Base-by-base conservation (phyloP, 257 asterid species). In the Asclepias syriaca region DNA sequence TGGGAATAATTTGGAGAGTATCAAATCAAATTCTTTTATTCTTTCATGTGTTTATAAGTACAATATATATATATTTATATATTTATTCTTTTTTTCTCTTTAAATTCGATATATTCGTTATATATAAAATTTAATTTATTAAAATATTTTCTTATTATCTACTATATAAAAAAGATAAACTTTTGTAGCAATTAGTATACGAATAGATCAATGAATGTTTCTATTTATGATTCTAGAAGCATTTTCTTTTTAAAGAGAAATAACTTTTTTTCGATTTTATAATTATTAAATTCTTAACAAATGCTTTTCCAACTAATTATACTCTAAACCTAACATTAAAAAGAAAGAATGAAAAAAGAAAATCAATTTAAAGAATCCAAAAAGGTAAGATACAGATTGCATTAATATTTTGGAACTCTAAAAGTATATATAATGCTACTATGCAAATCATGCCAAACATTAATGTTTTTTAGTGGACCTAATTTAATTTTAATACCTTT, bases 371-470 rank as follows among this genome's bases (percentile, higher is more conserved):
- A 68, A 69, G 78, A 77, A 76, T 72, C 76, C 66, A 80, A 69
- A 72, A 80, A 80, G 63, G 10, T 22, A 29, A 29, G 57, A 29
- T 21, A 60, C 34, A 12, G 53, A 58, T 19, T 5, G 66, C 21
- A 67, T 34, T 53, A 14, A 45, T 71, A 13, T 45, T 56, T 46
- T 49, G 9, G 53, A 54, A 51, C 7, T n/a, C 12, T 46, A 10
- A 40, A 72, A 66, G 53, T 65, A 72, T 43, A 43, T 43, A 43
- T 43, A 43, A 6, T 43, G 10, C 48, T 50, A 51, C 61, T 77
- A 81, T 69, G 64, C 9, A 76, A 53, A 63, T 73, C 76, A 80
- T 46, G 70, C 81, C 78, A 76, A 76, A 69, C 57, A 43, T 59
- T 49, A 65, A 59, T 14, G 63, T 78, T 32, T 53, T 4, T 13